Conservation (phyloP, 2,329 filamentous ascomycete genomes). For the Fusarium mangiferae region DNA sequence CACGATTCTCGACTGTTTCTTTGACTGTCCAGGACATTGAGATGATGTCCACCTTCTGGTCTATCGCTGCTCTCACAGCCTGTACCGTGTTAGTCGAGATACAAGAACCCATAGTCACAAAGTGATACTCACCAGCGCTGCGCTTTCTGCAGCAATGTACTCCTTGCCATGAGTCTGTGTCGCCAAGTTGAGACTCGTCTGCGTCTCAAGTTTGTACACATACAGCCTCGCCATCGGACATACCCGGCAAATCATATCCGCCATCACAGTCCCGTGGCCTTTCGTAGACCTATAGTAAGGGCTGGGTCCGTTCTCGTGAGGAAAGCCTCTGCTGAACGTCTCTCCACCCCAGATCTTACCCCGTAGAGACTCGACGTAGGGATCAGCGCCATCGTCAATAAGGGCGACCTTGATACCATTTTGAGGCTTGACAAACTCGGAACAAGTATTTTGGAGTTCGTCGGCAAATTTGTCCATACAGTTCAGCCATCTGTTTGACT, state of each 20-base stretch:
- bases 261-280: background rate
- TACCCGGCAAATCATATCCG: background rate
- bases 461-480: conserved; percentile 1
- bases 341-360: background rate
- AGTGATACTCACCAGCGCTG: conserved; percentile 2
- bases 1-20: background rate
- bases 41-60: conserved; percentile 19
- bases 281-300: background rate
- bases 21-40: conserved; percentile 29
- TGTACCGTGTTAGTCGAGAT: too few relatives aligned
- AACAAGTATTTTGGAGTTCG: background rate
- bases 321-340: background rate
- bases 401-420: background rate
- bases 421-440: background rate
- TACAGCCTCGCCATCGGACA: background rate
- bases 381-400: background rate
- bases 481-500: background rate
- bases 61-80: conserved; percentile 7
- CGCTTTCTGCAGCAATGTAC: conserved; percentile 5
- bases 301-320: background rate
- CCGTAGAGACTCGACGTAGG: background rate
- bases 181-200: background rate
- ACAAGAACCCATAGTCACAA: too few relatives aligned
- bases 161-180: background rate
- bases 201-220: conserved; percentile 22